These are phyloP conservation scores for Kodamaea restingae DNA, from an alignment of 805 yeast genomes.

Conservation along the genomic window DNA sequence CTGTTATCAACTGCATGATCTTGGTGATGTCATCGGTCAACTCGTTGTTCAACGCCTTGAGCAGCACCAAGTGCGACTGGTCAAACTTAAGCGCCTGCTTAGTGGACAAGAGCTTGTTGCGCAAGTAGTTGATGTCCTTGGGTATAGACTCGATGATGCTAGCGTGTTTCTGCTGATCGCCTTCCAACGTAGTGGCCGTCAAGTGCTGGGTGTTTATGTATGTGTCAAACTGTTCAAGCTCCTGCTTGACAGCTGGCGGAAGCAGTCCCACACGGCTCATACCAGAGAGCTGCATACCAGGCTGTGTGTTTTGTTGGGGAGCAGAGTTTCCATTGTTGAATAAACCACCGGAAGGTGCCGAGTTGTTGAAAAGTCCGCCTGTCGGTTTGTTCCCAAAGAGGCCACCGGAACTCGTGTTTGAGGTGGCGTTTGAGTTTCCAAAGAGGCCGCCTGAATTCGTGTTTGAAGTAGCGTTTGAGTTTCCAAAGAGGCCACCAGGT, in stretches of 20 bases:
- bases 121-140: constrained; percentile 61
- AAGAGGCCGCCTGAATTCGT: constrained; percentile 3
- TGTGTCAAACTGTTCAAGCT: constrained; percentile 65
- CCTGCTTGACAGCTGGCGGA: constrained; percentile 65
- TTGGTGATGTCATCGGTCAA: constrained; percentile 48
- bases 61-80: constrained; percentile 30
- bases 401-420: constrained; percentile 10
- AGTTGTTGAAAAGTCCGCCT: constrained; percentile 12
- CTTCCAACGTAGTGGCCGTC: constrained; percentile 63
- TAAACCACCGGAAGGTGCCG: constrained; percentile 14
- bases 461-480: not conserved
- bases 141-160: constrained; percentile 68
- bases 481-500: not conserved
- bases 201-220: constrained; percentile 72
- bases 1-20: constrained; percentile 51
- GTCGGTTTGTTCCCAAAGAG: constrained; percentile 16
- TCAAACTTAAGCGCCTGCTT: constrained; percentile 59
- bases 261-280: constrained; percentile 73
- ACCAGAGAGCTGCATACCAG: constrained; percentile 61
- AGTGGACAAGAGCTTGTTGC: constrained; percentile 57
- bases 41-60: constrained; percentile 38
- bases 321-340: constrained; percentile 4
- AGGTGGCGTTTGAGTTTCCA: constrained; percentile 1
- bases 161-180: constrained; percentile 58
- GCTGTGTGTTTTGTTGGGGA: no score